Conservation (phyloP, 2,329 filamentous ascomycete genomes). For the Fusarium mexicanum region DNA sequence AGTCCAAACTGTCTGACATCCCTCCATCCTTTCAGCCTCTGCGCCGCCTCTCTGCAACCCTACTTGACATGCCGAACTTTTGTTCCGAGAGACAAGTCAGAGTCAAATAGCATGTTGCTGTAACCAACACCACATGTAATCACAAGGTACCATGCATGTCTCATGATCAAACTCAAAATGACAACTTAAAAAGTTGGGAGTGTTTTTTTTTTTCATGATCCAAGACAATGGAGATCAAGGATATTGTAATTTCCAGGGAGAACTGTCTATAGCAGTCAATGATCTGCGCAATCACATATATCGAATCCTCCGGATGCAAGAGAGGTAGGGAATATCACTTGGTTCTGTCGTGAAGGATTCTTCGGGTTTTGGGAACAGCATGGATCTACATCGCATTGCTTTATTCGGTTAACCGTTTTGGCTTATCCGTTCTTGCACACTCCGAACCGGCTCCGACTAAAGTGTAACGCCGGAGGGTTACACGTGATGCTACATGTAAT, state of each 20-base stretch:
- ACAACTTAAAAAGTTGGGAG: neutral
- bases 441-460: neutral
- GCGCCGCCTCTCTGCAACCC: conserved; percentile 5
- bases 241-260: neutral
- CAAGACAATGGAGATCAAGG: neutral
- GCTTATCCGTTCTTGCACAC: neutral
- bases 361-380: neutral
- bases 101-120: neutral
- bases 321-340: neutral
- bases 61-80: neutral
- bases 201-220: neutral
- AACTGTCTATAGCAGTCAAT: neutral
- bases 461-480: neutral
- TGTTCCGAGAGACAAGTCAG: neutral
- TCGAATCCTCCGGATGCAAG: conserved; percentile 4
- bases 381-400: conserved; percentile 9
- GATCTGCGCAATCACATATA: neutral
- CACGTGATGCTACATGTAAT: conserved; percentile 5
- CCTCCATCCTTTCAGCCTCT: neutral
- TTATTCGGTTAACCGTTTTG: neutral
- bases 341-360: neutral
- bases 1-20: conserved; percentile 15
- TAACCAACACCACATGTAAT: neutral
- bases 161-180: neutral
- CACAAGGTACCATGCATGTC: neutral